phyloP scores from a whole-genome alignment of 2,329 filamentous ascomycete genomes.

The Ophiostoma ulmi region DNA sequence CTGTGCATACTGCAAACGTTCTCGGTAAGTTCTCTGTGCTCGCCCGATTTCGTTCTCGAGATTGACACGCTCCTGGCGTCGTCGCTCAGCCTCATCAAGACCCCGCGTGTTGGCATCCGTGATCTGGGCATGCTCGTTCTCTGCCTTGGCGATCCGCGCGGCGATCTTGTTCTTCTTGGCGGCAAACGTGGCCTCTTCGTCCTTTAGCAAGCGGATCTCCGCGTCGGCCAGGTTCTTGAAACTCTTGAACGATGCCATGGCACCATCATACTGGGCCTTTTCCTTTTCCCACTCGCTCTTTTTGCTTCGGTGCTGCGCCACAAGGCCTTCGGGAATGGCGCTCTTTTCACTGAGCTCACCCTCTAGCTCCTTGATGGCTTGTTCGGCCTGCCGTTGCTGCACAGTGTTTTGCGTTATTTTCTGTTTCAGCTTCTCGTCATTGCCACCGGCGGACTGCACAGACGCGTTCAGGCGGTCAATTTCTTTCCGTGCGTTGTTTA shows the following conservation, averaged over 20 bases:
- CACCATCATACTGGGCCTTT: slow-evolving; percentile 56
- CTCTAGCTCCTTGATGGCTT: slow-evolving; percentile 37
- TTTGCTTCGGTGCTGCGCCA: slow-evolving; percentile 50
- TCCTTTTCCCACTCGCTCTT: slow-evolving; percentile 51
- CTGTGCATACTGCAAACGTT: slow-evolving; percentile 38
- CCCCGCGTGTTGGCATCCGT: slow-evolving; percentile 62
- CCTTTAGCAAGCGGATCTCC: slow-evolving; percentile 57
- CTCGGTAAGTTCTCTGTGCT: slow-evolving; percentile 43
- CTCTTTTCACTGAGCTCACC: slow-evolving; percentile 62
- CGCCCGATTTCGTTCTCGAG: slow-evolving; percentile 45
- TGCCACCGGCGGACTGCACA: slow-evolving; percentile 63
- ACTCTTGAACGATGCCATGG: slow-evolving; percentile 49
- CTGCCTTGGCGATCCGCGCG: slow-evolving; percentile 65
- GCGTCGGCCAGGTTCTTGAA: slow-evolving; percentile 59
- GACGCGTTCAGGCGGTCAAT: slow-evolving; percentile 64
- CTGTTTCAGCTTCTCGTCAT: slow-evolving; percentile 70
- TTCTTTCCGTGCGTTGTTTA: slow-evolving; percentile 65
- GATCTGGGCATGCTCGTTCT: slow-evolving; percentile 66
- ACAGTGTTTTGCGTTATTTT: slow-evolving; percentile 71
- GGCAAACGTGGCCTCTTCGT: slow-evolving; percentile 58
- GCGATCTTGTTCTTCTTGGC: slow-evolving; percentile 69
- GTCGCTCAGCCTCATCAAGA: slow-evolving; percentile 58
- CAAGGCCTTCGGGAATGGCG: slow-evolving; percentile 58
- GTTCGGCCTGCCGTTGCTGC: slow-evolving; percentile 59
- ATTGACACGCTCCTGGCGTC: slow-evolving; percentile 46